Conservation (phyloP, 2,329 filamentous ascomycete species). For the Claviceps fusiformis region DNA sequence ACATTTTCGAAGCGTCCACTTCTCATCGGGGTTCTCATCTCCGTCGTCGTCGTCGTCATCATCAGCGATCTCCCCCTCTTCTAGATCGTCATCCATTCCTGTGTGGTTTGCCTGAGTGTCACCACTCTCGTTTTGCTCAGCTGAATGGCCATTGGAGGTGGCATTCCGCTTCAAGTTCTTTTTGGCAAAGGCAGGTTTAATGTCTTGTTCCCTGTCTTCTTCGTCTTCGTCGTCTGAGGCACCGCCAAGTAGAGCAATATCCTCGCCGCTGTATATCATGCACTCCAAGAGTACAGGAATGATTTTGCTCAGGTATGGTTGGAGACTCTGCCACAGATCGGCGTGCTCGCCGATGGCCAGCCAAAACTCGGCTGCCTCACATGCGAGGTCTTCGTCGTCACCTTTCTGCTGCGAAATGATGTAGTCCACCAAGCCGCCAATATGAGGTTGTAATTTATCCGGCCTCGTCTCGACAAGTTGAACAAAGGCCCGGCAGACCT, state of each 20-base stretch:
- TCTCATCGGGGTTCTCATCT: constrained; percentile 77
- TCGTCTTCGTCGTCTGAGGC: constrained; percentile 82
- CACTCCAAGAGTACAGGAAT: constrained; percentile 83
- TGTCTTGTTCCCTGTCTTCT: constrained; percentile 80
- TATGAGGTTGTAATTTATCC: constrained; percentile 80
- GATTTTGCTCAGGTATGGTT: constrained; percentile 68
- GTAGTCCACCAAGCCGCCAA: constrained; percentile 80
- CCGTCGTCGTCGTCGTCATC: constrained; percentile 56
- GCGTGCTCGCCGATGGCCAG: constrained; percentile 82
- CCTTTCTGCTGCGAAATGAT: constrained; percentile 81
- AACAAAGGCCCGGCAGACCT: constrained; percentile 88
- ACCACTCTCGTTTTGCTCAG: background rate
- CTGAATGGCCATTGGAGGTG: constrained; percentile 35
- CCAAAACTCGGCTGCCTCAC: constrained; percentile 97
- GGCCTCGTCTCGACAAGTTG: constrained; percentile 82
- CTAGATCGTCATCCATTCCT: constrained; percentile 58
- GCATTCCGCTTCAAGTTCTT: constrained; percentile 43
- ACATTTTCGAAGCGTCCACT: constrained; percentile 93
- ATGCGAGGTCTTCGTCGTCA: constrained; percentile 76
- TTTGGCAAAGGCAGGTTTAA: constrained; percentile 85
- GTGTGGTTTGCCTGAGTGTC: constrained; percentile 41
- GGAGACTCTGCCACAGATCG: constrained; percentile 60
- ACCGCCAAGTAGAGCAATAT: constrained; percentile 71
- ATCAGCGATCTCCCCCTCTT: constrained; percentile 63
- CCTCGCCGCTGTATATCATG: constrained; percentile 94